Base-by-base conservation (phyloP, 495 filamentous ascomycete species). In the Aspergillus nidulans region DNA sequence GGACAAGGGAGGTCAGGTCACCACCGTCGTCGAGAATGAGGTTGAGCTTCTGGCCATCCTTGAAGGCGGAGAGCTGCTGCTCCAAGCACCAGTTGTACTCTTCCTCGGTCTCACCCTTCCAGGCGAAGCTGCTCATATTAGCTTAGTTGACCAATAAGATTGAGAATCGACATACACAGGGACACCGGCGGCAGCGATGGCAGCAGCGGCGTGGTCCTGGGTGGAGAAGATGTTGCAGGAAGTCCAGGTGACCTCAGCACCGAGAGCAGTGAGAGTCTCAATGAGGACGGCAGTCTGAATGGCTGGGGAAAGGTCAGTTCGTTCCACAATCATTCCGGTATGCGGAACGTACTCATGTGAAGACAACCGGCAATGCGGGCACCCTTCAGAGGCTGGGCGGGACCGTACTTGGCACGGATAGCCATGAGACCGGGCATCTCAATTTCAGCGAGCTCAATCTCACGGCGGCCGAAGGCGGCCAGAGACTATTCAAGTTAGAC, bases 81-180 rank as follows among this genome's bases (percentile, higher is more conserved):
- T 97, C 94, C 67, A 98, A 79, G 74, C 94, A 98, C 94, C 94
- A 98, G 68, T 94, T 81, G 85, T 98, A 98, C 81, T 98, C 94
- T 81, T 97, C 94, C 77, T 98, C 95, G 62, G 92, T 96, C 87
- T 98, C 94, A 70, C 94, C 94, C 82, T 98, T 97, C 95, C 95
- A 98, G 76, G 94, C 94, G 70, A 98, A 98, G 69, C 81, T 85
- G 40, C 21, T 7, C 52, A 15, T 16, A 67, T 68, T 54, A 47
- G 49, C 20, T 16, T 10, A 34, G 19, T 46, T 4, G 7, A 20
- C 7, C 6, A 32, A 34, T 53, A 23, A 18, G 4, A 32, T 18
- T 30, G 18, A 23, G 23, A 32, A 8, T n/a, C 9, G 32, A 67
- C 81, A 69, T 82, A 85, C 81, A 98, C 94, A 64, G 94, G 91